phyloP scores from a whole-genome alignment of 345 rosid species.

The Ricinus communis region DNA sequence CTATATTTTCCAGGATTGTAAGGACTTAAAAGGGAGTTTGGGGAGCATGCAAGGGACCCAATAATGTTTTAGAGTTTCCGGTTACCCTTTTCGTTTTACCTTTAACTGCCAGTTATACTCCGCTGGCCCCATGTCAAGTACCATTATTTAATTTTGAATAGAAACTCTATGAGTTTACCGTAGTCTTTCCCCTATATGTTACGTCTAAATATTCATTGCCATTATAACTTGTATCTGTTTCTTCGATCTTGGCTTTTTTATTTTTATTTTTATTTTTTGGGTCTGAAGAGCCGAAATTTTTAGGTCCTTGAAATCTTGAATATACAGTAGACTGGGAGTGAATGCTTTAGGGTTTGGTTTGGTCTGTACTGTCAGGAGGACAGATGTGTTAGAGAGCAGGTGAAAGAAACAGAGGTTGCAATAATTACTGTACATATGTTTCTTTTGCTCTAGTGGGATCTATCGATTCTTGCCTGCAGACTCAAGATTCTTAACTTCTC shows the following conservation, averaged over 20 bases:
- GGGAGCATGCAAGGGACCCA: too few relatives aligned
- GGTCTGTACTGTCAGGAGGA: background rate
- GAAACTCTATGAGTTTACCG: too few relatives aligned
- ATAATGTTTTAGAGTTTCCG: too few relatives aligned
- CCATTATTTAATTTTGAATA: too few relatives aligned
- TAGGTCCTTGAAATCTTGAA: slow-evolving; percentile 6
- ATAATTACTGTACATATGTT: background rate
- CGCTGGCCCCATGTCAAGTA: too few relatives aligned
- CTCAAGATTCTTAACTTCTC: too few relatives aligned
- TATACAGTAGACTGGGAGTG: background rate
- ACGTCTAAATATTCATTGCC: background rate
- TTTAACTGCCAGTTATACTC: too few relatives aligned
- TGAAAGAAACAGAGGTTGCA: background rate
- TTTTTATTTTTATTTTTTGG: too few relatives aligned
- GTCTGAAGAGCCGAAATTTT: slow-evolving; percentile 14
- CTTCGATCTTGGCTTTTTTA: background rate
- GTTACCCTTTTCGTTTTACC: too few relatives aligned
- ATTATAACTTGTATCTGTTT: background rate
- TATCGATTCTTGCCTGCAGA: background rate
- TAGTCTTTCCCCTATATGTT: too few relatives aligned
- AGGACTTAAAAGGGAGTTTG: too few relatives aligned
- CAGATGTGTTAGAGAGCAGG: background rate
- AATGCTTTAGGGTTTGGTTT: background rate
- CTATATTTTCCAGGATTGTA: too few relatives aligned
- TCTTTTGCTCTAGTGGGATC: background rate